Conservation (phyloP, 345 rosid species). For the Eucalyptus microcorys region DNA sequence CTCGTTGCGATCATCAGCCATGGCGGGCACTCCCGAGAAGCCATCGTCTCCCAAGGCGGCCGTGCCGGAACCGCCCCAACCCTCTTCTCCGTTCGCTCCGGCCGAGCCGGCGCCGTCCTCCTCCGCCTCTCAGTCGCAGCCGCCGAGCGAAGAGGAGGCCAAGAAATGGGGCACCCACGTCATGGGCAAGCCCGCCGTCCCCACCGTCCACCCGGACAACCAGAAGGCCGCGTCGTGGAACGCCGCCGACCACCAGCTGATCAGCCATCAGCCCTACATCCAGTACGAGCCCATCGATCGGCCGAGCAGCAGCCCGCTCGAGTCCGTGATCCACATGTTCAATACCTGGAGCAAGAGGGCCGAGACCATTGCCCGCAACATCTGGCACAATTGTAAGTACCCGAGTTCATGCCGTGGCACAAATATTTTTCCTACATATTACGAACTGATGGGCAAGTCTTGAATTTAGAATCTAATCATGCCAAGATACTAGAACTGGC, state of each 20-base stretch:
- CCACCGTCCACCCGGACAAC: conserved; percentile 76
- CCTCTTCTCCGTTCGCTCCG: not conserved
- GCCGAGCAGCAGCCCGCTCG: conserved; percentile 42
- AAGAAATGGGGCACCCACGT: conserved; percentile 76
- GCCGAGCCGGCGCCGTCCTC: not conserved
- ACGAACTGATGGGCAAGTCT: not conserved
- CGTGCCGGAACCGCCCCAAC: not conserved
- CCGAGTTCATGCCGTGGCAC: not conserved
- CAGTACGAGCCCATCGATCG: conserved; percentile 51
- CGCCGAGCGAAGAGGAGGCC: conserved; percentile 16
- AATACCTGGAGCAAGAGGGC: conserved; percentile 69
- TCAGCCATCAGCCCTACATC: conserved; percentile 54
- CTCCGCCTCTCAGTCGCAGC: not conserved
- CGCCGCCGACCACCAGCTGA: conserved; percentile 41
- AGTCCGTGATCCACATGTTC: conserved; percentile 62
- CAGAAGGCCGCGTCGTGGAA: conserved; percentile 74
- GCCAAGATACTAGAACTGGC: not conserved
- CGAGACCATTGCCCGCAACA: conserved; percentile 67
- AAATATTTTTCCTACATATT: not conserved
- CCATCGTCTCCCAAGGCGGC: not conserved
- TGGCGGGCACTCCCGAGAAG: not conserved
- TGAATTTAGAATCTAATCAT: not conserved
- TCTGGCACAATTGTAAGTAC: conserved; percentile 75
- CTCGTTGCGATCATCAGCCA: not conserved
- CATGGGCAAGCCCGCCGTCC: conserved; percentile 80